These are phyloP conservation scores for Hyaloscypha bicolor DNA, from an alignment of 495 filamentous ascomycete species.

Conservation along the genomic window DNA sequence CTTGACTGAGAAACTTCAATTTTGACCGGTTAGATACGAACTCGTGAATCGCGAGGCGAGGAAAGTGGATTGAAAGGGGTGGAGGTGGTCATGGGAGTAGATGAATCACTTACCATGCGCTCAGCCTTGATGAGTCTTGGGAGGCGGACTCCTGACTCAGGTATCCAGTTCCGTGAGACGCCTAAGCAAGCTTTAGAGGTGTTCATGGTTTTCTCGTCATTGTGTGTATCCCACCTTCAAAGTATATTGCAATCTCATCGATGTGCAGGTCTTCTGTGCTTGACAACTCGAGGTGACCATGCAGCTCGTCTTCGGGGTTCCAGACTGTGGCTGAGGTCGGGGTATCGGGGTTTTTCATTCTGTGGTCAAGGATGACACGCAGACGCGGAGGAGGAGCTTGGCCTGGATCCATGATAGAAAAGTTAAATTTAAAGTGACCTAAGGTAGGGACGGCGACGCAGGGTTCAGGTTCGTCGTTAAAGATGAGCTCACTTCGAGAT, in stretches of 20 bases:
- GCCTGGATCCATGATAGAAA: slow-evolving; percentile 1
- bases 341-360: neutral
- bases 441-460: too few species aligned
- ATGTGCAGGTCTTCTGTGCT: neutral
- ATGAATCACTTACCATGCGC: neutral
- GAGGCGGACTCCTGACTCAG: neutral
- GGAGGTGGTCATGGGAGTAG: neutral
- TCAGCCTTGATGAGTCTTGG: neutral
- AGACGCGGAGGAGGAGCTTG: slow-evolving; percentile 3
- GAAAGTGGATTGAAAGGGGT: neutral
- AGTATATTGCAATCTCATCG: slow-evolving; percentile 4
- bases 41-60: neutral
- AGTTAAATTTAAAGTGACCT: neutral
- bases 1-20: slow-evolving; percentile 10
- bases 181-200: neutral
- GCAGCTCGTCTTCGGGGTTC: slow-evolving; percentile 3
- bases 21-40: neutral
- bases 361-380: neutral
- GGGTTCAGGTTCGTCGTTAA: too few species aligned
- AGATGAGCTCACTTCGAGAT: too few species aligned
- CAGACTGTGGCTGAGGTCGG: neutral
- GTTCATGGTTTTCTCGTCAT: neutral
- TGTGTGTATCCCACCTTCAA: slow-evolving; percentile 6
- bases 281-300: neutral
- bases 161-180: slow-evolving; percentile 12